Percentiles rank a stretch among this genome's conserved stretches.
Conservation (phyloP, 768 basidiomycete genomes). For the Rhodotorula toruloides region DNA sequence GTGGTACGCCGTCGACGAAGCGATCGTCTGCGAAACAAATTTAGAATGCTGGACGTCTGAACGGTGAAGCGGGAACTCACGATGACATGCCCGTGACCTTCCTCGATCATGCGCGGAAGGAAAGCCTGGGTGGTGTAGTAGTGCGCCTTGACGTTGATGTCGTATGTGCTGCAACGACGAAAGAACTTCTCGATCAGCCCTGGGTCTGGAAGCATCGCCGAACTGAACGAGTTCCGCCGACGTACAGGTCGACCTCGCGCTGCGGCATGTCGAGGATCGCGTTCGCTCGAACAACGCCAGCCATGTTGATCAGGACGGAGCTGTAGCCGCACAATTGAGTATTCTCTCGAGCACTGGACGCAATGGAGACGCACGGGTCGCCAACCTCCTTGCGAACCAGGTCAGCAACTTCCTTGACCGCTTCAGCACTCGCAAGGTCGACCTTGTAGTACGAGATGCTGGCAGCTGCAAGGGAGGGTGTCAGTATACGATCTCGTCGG, state of each 20-base stretch:
- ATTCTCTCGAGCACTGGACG: background rate
- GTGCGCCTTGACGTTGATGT: slow-evolving; percentile 78
- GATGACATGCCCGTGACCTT: slow-evolving; percentile 77
- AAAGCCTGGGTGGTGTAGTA: slow-evolving; percentile 92
- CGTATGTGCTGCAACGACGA: slow-evolving; percentile 64
- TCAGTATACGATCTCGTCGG: background rate
- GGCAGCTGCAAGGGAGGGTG: slow-evolving; percentile 50
- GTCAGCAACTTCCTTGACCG: slow-evolving; percentile 70
- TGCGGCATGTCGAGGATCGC: slow-evolving; percentile 69
- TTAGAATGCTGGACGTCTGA: slow-evolving; percentile 52
- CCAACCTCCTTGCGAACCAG: slow-evolving; percentile 70
- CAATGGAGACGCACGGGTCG: slow-evolving; percentile 16
- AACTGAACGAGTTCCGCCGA: no score
- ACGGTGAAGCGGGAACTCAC: slow-evolving; percentile 41
- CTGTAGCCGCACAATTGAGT: slow-evolving; percentile 54
- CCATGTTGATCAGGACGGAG: slow-evolving; percentile 89
- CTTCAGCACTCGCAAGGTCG: slow-evolving; percentile 82
- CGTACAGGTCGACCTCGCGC: slow-evolving; percentile 74
- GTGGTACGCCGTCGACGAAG: slow-evolving; percentile 67
- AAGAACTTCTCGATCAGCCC: background rate
- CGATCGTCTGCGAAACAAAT: slow-evolving; percentile 58
- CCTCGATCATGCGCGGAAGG: slow-evolving; percentile 75
- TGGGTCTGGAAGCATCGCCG: slow-evolving; percentile 11
- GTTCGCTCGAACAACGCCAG: slow-evolving; percentile 88
- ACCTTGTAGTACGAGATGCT: slow-evolving; percentile 82